Conservation (phyloP, 1,139 yeast genomes). For the Zygoascus meyerae region DNA sequence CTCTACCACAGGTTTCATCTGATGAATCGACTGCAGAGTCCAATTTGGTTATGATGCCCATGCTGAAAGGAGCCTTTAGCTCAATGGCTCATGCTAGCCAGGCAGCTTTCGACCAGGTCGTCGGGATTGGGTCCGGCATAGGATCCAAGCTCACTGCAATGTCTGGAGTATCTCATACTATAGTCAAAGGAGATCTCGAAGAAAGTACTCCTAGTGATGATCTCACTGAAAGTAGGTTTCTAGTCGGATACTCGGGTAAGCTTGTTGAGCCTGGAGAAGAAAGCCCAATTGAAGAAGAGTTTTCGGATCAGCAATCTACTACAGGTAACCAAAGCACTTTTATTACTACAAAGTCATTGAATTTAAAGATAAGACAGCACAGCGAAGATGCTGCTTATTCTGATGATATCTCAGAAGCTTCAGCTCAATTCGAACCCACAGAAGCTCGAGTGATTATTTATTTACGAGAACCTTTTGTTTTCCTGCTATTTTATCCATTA, state of each 20-base stretch:
- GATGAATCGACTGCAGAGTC: constrained; percentile 8
- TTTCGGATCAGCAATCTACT: background rate
- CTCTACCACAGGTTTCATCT: constrained; percentile 1
- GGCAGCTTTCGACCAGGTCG: constrained; percentile 25
- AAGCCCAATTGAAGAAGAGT: background rate
- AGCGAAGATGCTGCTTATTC: background rate
- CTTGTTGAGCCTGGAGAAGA: constrained; percentile 18
- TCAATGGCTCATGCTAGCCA: constrained; percentile 13
- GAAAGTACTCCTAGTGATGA: constrained; percentile 19
- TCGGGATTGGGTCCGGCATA: constrained; percentile 14
- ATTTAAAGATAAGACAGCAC: background rate
- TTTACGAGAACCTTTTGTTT: constrained; percentile 26
- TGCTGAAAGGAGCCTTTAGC: constrained; percentile 6
- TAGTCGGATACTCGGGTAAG: constrained; percentile 23
- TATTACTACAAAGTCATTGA: background rate
- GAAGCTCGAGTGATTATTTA: constrained; percentile 20
- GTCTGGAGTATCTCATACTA: background rate
- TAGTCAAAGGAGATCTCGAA: constrained; percentile 4
- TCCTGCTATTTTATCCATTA: constrained; percentile 21
- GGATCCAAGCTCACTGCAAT: background rate
- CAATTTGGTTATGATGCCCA: constrained; percentile 3
- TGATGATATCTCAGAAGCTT: background rate
- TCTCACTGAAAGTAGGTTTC: constrained; percentile 23
- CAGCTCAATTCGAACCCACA: background rate
- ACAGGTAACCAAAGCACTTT: background rate